These are phyloP conservation scores for Cercophora newfieldiana DNA, from an alignment of 495 filamentous ascomycete genomes.

Conservation along the genomic window DNA sequence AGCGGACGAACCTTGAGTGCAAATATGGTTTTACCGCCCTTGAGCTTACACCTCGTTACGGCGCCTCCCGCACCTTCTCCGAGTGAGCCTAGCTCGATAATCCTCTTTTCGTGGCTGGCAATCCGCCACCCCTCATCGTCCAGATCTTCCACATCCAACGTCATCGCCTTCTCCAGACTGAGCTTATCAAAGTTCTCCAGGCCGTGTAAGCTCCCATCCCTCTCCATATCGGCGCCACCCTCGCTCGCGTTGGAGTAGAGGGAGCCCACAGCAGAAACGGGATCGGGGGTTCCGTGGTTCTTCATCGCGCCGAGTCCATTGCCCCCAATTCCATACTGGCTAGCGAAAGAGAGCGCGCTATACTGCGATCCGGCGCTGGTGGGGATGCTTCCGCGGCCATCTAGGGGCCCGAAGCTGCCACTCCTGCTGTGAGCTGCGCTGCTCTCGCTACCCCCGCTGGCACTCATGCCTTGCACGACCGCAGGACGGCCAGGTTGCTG, in stretches of 20 bases:
- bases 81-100: constrained; percentile 83
- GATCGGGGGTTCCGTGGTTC: constrained; percentile 71
- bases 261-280: constrained; percentile 82
- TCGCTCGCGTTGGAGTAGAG: constrained; percentile 75
- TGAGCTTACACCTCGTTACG: constrained; percentile 85
- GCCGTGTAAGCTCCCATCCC: constrained; percentile 67
- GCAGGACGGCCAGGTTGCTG: constrained; percentile 41
- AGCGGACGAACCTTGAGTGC: constrained; percentile 79
- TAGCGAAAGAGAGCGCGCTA: constrained; percentile 73
- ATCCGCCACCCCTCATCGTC: constrained; percentile 95
- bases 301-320: constrained; percentile 21
- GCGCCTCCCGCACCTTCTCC: constrained; percentile 96
- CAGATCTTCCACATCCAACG: constrained; percentile 86
- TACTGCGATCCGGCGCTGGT: constrained; percentile 81
- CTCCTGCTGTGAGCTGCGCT: constrained; percentile 68
- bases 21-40: constrained; percentile 90
- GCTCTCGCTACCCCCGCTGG: constrained; percentile 70
- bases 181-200: constrained; percentile 74
- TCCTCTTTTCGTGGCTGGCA: constrained; percentile 82
- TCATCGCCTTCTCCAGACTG: constrained; percentile 74
- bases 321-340: constrained; percentile 58
- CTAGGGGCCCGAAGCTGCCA: constrained; percentile 71
- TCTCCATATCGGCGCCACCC: constrained; percentile 66
- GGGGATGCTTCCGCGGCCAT: constrained; percentile 71
- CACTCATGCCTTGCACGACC: constrained; percentile 54